A percentile compares a stretch with the other conserved stretches of the same genome.
Evolutionary conservation across 192 early-diverging fungal species (phyloP).

Genomic region (Mortierella hygrophila): DNA sequence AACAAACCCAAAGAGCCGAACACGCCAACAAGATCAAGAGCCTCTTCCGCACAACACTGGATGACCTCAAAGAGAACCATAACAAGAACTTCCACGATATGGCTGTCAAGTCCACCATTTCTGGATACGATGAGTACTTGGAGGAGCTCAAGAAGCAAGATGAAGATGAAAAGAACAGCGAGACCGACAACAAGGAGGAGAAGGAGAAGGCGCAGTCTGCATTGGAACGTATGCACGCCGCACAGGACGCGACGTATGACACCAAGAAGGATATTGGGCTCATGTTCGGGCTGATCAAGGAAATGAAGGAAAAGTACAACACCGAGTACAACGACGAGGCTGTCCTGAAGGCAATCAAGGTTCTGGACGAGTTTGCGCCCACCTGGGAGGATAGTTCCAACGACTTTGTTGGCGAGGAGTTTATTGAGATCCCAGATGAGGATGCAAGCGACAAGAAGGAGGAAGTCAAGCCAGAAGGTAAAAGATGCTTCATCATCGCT

Average conservation of each 20-base stretch:
- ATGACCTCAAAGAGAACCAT: conserved; percentile 70
- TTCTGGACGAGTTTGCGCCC: conserved; percentile 30
- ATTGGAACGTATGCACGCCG: not conserved
- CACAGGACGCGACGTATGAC: conserved; percentile 18
- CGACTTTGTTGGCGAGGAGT: conserved; percentile 35
- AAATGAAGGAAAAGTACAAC: conserved; percentile 46
- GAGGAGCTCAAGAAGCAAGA: conserved; percentile 57
- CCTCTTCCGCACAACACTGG: conserved; percentile 51
- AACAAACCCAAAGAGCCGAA: conserved; percentile 24
- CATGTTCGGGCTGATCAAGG: conserved; percentile 36
- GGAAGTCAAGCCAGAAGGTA: conserved; percentile 3
- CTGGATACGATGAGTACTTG: conserved; percentile 73
- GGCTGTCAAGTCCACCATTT: conserved; percentile 74
- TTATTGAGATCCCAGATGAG: conserved; percentile 29
- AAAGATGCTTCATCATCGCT: not conserved
- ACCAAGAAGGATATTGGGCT: conserved; percentile 40
- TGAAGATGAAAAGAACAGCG: conserved; percentile 16
- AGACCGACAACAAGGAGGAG: conserved; percentile 12
- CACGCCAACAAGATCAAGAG: conserved; percentile 44
- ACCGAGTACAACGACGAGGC: conserved; percentile 48
- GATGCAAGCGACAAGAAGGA: not conserved
- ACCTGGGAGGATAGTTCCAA: conserved; percentile 30
- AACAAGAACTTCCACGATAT: conserved; percentile 83
- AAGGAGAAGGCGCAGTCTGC: conserved; percentile 19
- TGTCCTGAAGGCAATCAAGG: conserved; percentile 32